Evolutionary conservation across 2,329 filamentous ascomycete species (phyloP).

Genomic region (Aspergillus ruber): DNA sequence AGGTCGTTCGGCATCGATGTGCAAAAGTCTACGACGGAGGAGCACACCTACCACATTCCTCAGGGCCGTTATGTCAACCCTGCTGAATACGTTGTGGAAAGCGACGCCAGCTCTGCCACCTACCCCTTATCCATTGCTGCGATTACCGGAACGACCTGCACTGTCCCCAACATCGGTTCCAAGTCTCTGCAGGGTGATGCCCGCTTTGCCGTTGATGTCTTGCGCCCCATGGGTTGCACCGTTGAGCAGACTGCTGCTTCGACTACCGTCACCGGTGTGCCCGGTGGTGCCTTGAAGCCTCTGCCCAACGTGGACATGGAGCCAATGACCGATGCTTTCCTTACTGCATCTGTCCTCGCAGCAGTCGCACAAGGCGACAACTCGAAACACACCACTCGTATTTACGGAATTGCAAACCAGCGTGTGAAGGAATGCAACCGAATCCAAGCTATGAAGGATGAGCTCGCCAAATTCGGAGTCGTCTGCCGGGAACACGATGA

Average conservation of each 20-base stretch:
- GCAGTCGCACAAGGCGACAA: conserved; percentile 72
- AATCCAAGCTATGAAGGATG: conserved; percentile 89
- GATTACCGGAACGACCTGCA: conserved; percentile 92
- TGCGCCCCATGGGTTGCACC: conserved; percentile 86
- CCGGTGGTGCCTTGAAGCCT: conserved; percentile 63
- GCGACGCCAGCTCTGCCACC: conserved; percentile 94
- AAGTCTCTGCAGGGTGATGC: conserved; percentile 90
- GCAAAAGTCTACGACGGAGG: conserved; percentile 65
- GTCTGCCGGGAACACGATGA: conserved; percentile 82
- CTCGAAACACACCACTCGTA: conserved; percentile 62
- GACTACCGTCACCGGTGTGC: conserved; percentile 89
- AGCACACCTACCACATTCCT: conserved; percentile 91
- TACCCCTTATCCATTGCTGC: conserved; percentile 92
- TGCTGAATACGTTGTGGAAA: conserved; percentile 81
- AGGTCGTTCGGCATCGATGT: conserved; percentile 79
- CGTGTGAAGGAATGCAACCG: conserved; percentile 97
- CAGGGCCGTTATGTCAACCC: conserved; percentile 78
- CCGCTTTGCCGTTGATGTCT: conserved; percentile 82
- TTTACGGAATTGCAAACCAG: conserved; percentile 94
- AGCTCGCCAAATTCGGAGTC: conserved; percentile 90
- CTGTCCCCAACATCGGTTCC: conserved; percentile 91
- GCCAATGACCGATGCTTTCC: conserved; percentile 97
- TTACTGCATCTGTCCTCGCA: conserved; percentile 87
- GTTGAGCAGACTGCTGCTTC: conserved; percentile 79
- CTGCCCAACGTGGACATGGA: conserved; percentile 92